phyloP scores from a whole-genome alignment of 441 rosid genomes.

The Populus hybrid region DNA sequence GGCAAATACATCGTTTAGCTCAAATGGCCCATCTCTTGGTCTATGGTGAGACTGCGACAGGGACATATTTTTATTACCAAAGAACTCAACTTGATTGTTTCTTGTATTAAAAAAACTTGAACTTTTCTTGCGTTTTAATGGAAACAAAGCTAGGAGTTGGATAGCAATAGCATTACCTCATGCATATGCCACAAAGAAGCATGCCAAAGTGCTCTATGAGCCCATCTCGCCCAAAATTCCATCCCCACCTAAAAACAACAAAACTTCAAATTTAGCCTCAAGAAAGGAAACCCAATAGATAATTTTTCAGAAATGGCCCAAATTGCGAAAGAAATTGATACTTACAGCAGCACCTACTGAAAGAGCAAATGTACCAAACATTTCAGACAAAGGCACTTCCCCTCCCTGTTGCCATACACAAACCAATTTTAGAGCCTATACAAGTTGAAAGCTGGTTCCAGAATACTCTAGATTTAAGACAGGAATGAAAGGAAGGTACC shows the following conservation, averaged over 20 bases:
- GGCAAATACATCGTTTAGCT: constrained; percentile 84
- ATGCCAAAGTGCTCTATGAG: constrained; percentile 94
- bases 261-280: background rate
- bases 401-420: constrained; percentile 48
- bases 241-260: constrained; percentile 69
- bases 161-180: constrained; percentile 33
- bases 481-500: constrained; percentile 31
- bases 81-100: background rate
- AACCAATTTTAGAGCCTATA: constrained; percentile 7
- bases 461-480: background rate
- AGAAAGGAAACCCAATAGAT: background rate
- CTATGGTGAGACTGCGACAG: constrained; percentile 67
- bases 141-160: background rate
- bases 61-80: background rate
- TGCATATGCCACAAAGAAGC: constrained; percentile 94
- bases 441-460: background rate
- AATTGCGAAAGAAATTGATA: background rate
- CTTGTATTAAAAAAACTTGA: background rate
- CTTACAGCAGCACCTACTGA: constrained; percentile 96
- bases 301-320: background rate
- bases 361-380: constrained; percentile 92
- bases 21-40: constrained; percentile 87
- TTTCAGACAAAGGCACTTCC: constrained; percentile 64
- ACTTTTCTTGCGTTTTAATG: background rate
- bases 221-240: constrained; percentile 99